Evolutionary conservation across 345 rosid species (phyloP).

Genomic region (Camelina sativa): DNA sequence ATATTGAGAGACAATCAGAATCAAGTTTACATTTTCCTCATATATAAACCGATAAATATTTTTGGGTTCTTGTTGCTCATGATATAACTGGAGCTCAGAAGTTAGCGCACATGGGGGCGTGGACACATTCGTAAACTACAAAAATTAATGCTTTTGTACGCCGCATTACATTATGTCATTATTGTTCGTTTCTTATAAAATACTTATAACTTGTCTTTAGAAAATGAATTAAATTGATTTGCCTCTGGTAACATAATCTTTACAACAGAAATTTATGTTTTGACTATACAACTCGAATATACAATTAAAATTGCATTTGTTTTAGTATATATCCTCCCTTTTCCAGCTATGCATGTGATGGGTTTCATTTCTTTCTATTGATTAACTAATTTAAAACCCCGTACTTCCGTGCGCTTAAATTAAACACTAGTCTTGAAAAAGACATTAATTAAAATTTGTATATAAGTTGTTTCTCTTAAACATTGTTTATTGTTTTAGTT

Average conservation of each 20-base stretch:
- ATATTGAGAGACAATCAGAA: background rate
- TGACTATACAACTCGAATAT: background rate
- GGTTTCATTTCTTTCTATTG: background rate
- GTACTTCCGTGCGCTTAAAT: constrained; percentile 27
- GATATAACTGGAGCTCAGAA: background rate
- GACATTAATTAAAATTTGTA: background rate
- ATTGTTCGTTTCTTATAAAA: background rate
- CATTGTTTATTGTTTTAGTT: background rate
- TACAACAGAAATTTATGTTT: constrained; percentile 7
- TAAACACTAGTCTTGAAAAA: background rate
- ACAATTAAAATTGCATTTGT: background rate
- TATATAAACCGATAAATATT: background rate
- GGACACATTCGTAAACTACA: constrained; percentile 38
- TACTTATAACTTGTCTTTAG: constrained; percentile 1
- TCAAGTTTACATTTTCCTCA: background rate
- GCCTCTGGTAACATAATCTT: background rate
- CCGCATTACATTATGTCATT: constrained; percentile 26
- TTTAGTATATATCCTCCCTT: background rate
- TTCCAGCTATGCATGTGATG: constrained; percentile 32
- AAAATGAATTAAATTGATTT: constrained; percentile 16
- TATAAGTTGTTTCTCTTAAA: background rate
- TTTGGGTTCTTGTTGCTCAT: background rate
- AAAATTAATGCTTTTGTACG: constrained; percentile 33
- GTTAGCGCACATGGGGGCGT: constrained; percentile 32
- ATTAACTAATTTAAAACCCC: background rate